phyloP scores from a whole-genome alignment of 1,284 basidiomycete species.

The Trametes sp. region DNA sequence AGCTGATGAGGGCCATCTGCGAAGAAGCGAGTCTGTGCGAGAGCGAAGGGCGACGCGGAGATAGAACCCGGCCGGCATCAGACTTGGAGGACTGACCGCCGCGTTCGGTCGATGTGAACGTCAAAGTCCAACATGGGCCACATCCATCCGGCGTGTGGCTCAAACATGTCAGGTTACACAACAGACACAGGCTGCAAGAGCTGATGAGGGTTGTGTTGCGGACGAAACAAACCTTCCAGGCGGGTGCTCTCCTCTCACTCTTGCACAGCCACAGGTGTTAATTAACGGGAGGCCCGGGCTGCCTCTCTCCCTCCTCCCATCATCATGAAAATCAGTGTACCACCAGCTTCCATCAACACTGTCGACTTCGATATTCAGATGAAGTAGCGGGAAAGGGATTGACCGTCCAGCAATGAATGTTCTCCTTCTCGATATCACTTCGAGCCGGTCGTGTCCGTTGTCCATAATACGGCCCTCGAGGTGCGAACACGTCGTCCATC shows the following conservation, averaged over 20 bases:
- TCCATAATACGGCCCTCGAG: no score
- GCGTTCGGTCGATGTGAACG: not conserved
- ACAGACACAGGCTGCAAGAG: not conserved
- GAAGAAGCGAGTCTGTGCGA: slow-evolving; percentile 2
- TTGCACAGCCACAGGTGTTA: not conserved
- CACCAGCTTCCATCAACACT: not conserved
- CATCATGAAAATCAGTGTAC: not conserved
- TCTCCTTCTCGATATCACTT: not conserved
- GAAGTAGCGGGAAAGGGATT: not conserved
- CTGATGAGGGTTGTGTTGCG: not conserved
- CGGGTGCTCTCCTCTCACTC: not conserved
- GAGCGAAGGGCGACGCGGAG: not conserved
- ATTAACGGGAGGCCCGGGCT: not conserved
- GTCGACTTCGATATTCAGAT: not conserved
- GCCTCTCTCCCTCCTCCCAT: no score
- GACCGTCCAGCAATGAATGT: not conserved
- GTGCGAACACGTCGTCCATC: not conserved
- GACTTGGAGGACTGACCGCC: not conserved
- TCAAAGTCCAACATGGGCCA: no score
- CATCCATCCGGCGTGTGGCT: not conserved
- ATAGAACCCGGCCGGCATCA: not conserved
- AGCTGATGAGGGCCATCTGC: not conserved
- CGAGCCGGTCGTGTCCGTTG: not conserved
- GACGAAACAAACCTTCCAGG: not conserved
- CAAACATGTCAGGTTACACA: not conserved